Conservation (phyloP, 306 rosid species). For the Boehmeria nivea region DNA sequence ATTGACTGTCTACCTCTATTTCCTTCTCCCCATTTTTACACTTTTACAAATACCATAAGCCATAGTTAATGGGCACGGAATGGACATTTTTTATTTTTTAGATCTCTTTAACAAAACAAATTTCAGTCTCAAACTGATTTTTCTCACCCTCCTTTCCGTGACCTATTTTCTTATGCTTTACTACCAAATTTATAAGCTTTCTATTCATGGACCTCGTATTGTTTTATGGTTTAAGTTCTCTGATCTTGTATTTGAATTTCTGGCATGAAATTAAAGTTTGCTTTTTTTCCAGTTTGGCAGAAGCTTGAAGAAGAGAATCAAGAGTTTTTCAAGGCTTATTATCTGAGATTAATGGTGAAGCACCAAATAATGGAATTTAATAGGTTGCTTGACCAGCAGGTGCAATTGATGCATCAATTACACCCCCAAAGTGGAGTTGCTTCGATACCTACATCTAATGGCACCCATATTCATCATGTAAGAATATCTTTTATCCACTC, state of each 20-base stretch:
- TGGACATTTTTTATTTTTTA: no score
- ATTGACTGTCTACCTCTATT: neutral
- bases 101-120: no score
- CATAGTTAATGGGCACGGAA: no score
- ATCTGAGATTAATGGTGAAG: conserved; percentile 75
- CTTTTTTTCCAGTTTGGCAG: conserved; percentile 75
- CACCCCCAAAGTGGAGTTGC: conserved; percentile 43
- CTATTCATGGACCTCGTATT: neutral
- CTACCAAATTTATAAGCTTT: neutral
- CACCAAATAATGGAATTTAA: conserved; percentile 79
- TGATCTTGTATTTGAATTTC: neutral
- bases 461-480: conserved; percentile 59
- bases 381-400: conserved; percentile 76
- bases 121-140: no score
- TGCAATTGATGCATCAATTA: conserved; percentile 50
- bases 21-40: no score
- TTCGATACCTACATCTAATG: conserved; percentile 59
- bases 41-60: no score
- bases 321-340: conserved; percentile 83
- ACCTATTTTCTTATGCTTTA: no score
- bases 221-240: neutral
- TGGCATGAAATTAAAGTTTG: conserved; percentile 5
- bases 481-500: conserved; percentile 17
- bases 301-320: conserved; percentile 89
- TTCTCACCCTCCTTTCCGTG: no score